These are phyloP conservation scores for Barnettozyma botsteinii DNA, from an alignment of 805 yeast genomes.

Conservation along the genomic window DNA sequence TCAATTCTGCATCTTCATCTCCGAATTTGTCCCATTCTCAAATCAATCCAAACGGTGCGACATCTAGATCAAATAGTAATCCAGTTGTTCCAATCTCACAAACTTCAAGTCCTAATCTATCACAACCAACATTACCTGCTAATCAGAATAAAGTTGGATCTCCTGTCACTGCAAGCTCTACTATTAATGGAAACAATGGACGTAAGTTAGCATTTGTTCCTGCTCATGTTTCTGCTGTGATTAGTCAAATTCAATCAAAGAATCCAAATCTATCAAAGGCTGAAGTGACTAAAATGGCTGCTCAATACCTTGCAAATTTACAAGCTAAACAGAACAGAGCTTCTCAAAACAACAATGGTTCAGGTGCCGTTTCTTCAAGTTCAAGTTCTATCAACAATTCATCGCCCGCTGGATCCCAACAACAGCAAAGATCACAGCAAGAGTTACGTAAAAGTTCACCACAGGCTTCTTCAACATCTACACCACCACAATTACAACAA, in stretches of 20 bases:
- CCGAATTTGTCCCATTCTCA: constrained; percentile 13
- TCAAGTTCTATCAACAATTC: no score
- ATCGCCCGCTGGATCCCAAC: constrained; percentile 32
- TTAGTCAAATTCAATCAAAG: constrained; percentile 58
- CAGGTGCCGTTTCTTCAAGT: not conserved
- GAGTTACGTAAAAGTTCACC: constrained; percentile 23
- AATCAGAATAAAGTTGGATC: constrained; percentile 1
- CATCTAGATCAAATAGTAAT: constrained; percentile 20
- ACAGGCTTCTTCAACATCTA: constrained; percentile 8
- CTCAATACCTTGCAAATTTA: constrained; percentile 52
- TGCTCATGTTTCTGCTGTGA: constrained; percentile 60
- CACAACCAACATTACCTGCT: constrained; percentile 5
- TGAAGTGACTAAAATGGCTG: constrained; percentile 62
- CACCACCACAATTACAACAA: constrained; percentile 13
- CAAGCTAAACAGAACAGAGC: constrained; percentile 39
- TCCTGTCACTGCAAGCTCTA: not conserved
- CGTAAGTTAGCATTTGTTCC: constrained; percentile 38
- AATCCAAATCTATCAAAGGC: constrained; percentile 58
- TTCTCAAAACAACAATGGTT: not conserved
- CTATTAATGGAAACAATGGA: constrained; percentile 6
- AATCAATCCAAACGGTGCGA: not conserved
- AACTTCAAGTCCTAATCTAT: constrained; percentile 10
- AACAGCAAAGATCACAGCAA: constrained; percentile 32
- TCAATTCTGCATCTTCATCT: constrained; percentile 12
- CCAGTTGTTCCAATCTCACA: constrained; percentile 12